A percentile compares a stretch with the other conserved stretches of the same genome.
phyloP scores from a whole-genome alignment of 208 protist genomes.

The Polymyxa betae region DNA sequence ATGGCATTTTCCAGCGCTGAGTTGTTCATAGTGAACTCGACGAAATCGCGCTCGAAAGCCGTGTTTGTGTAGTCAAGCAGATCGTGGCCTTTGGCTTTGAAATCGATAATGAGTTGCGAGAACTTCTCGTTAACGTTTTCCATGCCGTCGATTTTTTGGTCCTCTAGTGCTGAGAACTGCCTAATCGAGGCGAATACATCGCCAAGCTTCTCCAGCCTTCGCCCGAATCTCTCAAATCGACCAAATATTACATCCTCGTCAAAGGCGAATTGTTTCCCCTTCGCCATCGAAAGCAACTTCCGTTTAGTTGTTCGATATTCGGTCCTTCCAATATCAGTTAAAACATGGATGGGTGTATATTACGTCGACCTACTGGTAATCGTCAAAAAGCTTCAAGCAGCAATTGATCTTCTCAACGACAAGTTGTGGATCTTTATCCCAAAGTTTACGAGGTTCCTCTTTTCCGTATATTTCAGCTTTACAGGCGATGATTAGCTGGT shows the following conservation, averaged over 20 bases:
- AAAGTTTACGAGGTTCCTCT: slow-evolving; percentile 82
- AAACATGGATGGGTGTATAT: neutral
- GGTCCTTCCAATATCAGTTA: neutral
- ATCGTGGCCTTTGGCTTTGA: slow-evolving; percentile 76
- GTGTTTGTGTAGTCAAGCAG: slow-evolving; percentile 72
- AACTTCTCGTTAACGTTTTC: slow-evolving; percentile 75
- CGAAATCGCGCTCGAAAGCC: slow-evolving; percentile 78
- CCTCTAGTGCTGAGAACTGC: slow-evolving; percentile 90
- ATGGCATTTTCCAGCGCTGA: slow-evolving; percentile 73
- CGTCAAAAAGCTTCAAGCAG: slow-evolving; percentile 86
- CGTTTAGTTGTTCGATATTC: neutral
- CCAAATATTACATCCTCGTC: slow-evolving; percentile 92
- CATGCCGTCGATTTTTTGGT: slow-evolving; percentile 90
- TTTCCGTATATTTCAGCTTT: slow-evolving; percentile 86
- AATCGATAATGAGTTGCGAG: slow-evolving; percentile 68
- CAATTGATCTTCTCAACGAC: slow-evolving; percentile 80
- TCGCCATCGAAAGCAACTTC: neutral
- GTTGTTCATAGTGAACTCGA: slow-evolving; percentile 76
- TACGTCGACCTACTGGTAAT: slow-evolving; percentile 80
- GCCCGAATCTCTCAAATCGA: slow-evolving; percentile 92
- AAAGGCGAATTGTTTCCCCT: slow-evolving; percentile 75
- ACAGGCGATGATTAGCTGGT: slow-evolving; percentile 91
- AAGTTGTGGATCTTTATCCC: slow-evolving; percentile 83
- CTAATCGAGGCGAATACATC: slow-evolving; percentile 91
- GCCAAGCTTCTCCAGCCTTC: slow-evolving; percentile 92